Conservation (phyloP, 108 stramenopile genomes). For the Aureococcus anophagefferens region DNA sequence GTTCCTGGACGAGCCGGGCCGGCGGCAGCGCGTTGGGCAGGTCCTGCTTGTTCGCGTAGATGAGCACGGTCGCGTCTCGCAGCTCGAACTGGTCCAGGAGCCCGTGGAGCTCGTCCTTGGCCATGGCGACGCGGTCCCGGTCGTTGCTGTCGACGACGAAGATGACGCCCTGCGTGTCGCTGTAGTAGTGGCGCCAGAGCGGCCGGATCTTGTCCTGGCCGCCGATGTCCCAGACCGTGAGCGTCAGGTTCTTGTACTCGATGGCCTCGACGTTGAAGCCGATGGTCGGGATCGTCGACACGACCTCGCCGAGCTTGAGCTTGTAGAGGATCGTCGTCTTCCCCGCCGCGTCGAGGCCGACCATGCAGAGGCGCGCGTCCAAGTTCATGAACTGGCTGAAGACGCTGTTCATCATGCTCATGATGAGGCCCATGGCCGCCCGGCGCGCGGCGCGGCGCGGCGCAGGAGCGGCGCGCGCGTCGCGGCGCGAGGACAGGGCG, state of each 20-base stretch:
- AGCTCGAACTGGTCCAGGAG: slow-evolving; percentile 32
- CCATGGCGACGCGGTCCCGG: slow-evolving; percentile 30
- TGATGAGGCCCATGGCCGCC: slow-evolving; percentile 3
- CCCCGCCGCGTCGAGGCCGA: slow-evolving; percentile 39
- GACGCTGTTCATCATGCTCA: slow-evolving; percentile 1
- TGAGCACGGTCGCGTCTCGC: slow-evolving; percentile 22
- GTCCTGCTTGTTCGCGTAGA: slow-evolving; percentile 51
- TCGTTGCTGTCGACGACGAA: slow-evolving; percentile 47
- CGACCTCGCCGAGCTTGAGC: slow-evolving; percentile 28
- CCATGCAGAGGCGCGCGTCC: slow-evolving; percentile 25
- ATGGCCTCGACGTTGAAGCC: slow-evolving; percentile 88
- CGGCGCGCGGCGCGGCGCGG: too few species aligned
- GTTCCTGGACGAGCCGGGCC: slow-evolving; percentile 10
- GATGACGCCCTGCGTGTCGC: slow-evolving; percentile 36
- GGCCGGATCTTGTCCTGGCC: slow-evolving; percentile 43
- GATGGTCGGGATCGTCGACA: slow-evolving; percentile 49
- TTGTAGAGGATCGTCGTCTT: slow-evolving; percentile 41
- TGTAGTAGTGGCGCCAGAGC: slow-evolving; percentile 52
- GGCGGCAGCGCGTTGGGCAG: slow-evolving; percentile 28
- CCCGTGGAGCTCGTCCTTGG: slow-evolving; percentile 27
- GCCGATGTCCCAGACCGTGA: slow-evolving; percentile 46
- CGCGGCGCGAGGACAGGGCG: too few species aligned
- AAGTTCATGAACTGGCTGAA: not conserved
- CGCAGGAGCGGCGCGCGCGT: too few species aligned
- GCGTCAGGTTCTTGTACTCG: slow-evolving; percentile 15